Evolutionary conservation across 257 asterid species (phyloP).

Genomic region (Leptodermis oblonga): DNA sequence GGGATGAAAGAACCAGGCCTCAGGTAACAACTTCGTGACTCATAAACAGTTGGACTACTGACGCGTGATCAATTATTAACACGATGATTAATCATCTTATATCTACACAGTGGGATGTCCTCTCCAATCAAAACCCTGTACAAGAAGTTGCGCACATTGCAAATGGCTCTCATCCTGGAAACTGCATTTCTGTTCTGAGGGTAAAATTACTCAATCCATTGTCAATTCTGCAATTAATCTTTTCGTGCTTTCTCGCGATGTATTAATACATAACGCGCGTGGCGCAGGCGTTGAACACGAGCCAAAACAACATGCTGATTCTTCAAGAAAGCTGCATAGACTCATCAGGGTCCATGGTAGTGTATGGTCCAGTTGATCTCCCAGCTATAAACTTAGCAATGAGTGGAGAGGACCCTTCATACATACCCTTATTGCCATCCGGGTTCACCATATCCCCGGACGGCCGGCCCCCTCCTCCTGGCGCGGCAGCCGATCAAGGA

Average conservation of each 20-base stretch:
- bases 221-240: no score
- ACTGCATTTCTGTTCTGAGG: constrained; percentile 82
- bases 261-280: no score
- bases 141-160: constrained; percentile 88
- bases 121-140: constrained; percentile 79
- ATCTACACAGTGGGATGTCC: constrained; percentile 83
- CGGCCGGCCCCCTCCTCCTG: constrained; percentile 28
- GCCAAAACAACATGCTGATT: constrained; percentile 85
- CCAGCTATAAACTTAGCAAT: constrained; percentile 74
- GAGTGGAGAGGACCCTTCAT: constrained; percentile 89
- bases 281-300: constrained; percentile 62
- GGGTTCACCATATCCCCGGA: constrained; percentile 86
- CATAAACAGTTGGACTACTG: not conserved
- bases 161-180: constrained; percentile 95
- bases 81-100: not conserved
- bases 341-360: constrained; percentile 73
- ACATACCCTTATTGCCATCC: constrained; percentile 69
- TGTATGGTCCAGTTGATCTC: constrained; percentile 77
- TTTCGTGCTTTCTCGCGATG: no score
- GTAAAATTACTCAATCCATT: no score
- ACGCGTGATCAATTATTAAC: not conserved
- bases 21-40: constrained; percentile 38
- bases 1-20: constrained; percentile 73
- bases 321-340: constrained; percentile 95
- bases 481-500: not conserved